These are phyloP conservation scores for Umbilicaria muhlenbergii DNA, from an alignment of 495 filamentous ascomycete species.

Conservation along the genomic window DNA sequence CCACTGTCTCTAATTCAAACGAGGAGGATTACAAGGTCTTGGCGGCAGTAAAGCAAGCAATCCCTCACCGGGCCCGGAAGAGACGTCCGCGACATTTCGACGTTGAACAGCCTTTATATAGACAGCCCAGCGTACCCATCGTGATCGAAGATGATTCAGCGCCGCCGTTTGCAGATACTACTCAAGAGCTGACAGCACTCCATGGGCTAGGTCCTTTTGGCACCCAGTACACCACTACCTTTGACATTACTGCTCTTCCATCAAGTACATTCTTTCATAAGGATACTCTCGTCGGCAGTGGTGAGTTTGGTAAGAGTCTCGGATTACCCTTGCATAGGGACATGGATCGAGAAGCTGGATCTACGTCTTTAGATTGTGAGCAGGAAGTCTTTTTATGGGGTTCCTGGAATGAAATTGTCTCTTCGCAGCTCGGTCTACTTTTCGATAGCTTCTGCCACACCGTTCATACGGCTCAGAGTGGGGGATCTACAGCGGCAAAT, in stretches of 20 bases:
- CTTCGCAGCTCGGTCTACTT: constrained; percentile 47
- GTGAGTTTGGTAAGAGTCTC: constrained; percentile 40
- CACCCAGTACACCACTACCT: constrained; percentile 56
- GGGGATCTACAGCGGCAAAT: too few relatives aligned
- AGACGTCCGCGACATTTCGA: constrained; percentile 38
- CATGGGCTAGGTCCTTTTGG: constrained; percentile 41
- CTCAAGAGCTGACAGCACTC: constrained; percentile 12
- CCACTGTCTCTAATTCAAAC: not conserved
- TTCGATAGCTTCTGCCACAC: constrained; percentile 35
- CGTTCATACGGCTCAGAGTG: not conserved
- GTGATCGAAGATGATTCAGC: constrained; percentile 11
- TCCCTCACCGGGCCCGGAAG: constrained; percentile 21
- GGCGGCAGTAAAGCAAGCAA: not conserved
- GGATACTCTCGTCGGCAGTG: constrained; percentile 61
- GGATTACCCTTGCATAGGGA: constrained; percentile 15
- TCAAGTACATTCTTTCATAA: constrained; percentile 61
- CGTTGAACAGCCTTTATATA: constrained; percentile 27
- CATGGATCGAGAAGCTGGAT: constrained; percentile 19
- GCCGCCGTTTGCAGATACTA: not conserved
- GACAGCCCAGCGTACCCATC: constrained; percentile 32
- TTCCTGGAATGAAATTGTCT: constrained; percentile 50
- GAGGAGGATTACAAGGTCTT: not conserved
- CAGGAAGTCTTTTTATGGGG: constrained; percentile 45
- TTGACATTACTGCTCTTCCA: constrained; percentile 52
- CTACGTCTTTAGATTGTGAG: constrained; percentile 26